Base-by-base conservation (phyloP, 2,329 filamentous ascomycete species). In the Paramyrothecium roridum region DNA sequence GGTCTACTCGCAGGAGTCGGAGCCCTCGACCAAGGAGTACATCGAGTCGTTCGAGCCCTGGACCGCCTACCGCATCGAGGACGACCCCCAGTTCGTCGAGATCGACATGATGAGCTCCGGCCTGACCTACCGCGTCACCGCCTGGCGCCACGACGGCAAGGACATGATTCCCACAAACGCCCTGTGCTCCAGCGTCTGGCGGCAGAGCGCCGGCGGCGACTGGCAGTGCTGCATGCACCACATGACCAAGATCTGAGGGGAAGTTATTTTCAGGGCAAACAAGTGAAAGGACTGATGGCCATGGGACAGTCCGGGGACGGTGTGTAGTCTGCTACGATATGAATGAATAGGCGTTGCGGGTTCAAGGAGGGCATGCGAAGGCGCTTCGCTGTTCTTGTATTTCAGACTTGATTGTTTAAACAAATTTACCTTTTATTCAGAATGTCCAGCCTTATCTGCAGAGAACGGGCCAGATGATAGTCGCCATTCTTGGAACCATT, bases 41-140 rank as follows among this genome's bases (percentile, higher is more conserved):
- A 57, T 72, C 49, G 69, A 71, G 52, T 63, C 67, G 8, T 70
- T 63, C 57, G 66, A 72, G 61, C 68, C 70, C 0, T 72, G 67
- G 67, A 71, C 70, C 21, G 68, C 69, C 0, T 72, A 70, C 62
- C 67, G 67, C 58, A 69, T 72, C 55, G 65, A 71, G 52, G 68
- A 62, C 56, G 70, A 72, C 33, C 67, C 67, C 2, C 66, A 70
- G 50, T 72, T 72, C 49, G 70, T 72, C 54, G 69, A 72, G 65
- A 67, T 72, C n/a, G 69, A 72, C 57, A 61, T 72, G 65, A 72
- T 72, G 69, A 65, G 63, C 56, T 63, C 66, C 8, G 63, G 64
- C 2, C 58, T 72, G 26, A 63, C 61, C 8, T 72, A 72, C 57
- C 59, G 62, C 21, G 67, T 72, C 33, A 72, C 69, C 19, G 62